These are phyloP conservation scores for Fusarium algeriense DNA, from an alignment of 2,329 filamentous ascomycete species.

Conservation along the genomic window DNA sequence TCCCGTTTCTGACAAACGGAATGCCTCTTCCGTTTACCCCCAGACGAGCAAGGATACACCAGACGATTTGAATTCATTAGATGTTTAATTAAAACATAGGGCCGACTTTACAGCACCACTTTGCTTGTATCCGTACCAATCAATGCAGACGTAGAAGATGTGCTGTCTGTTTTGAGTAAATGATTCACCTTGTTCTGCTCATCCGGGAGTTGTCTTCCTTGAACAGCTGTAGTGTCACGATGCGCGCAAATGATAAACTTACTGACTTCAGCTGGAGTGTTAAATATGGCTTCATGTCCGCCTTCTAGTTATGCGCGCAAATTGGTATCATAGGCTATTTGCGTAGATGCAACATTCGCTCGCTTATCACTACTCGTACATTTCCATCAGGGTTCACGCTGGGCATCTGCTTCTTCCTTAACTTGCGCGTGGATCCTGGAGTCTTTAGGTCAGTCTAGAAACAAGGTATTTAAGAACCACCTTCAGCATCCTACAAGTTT, in stretches of 20 bases:
- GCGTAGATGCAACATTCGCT: neutral
- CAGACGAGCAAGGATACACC: neutral
- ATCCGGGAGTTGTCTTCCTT: neutral
- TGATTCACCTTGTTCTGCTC: neutral
- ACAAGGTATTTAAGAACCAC: neutral
- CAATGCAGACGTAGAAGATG: neutral
- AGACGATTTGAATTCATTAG: neutral
- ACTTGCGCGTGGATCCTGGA: fast-evolving
- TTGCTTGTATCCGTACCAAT: neutral
- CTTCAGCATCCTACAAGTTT: neutral
- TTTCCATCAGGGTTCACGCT: too few species aligned
- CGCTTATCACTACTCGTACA: neutral
- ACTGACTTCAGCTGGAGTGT: neutral
- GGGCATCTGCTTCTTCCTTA: neutral
- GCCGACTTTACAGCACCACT: neutral
- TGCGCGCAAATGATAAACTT: neutral
- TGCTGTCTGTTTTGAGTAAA: neutral
- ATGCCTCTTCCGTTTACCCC: neutral
- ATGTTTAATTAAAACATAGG: neutral
- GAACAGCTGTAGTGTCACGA: neutral
- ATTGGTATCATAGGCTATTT: neutral
- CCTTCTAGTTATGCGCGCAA: neutral
- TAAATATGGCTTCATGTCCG: neutral
- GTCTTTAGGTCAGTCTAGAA: neutral
- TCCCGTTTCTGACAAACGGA: neutral